Evolutionary conservation across 2,329 filamentous ascomycete species (phyloP), one percentile per base, ranked within the genome.

Genomic region (Monilinia fructicola): DNA sequence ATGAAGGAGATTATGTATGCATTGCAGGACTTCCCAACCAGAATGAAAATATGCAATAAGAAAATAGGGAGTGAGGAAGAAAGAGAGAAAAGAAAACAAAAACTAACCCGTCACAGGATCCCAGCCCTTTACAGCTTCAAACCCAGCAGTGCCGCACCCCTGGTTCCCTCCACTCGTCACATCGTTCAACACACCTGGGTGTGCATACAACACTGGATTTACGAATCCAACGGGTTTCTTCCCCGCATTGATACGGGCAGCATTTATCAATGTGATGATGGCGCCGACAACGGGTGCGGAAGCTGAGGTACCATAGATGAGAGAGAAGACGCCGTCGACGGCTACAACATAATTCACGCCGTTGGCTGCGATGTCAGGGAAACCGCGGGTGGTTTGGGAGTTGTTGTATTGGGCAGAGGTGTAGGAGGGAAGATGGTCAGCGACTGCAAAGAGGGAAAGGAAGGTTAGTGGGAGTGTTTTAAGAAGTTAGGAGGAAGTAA

Each of bases 221-320:
- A 81, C 65, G 68, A 80, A 81, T 5, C 80, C 79, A 1, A 81
- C 69, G 0, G 76, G 69, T 3, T 69, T 72, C 73, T 83, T 82
- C 2, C 84, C 84, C 21, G 77, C 78, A 0, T 81, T 78, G 12
- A 88, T 75, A 40, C 86, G 78, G 0, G 84, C 84, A 68, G 88
- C 87, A 69, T 90, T 90, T 62, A 90, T 78, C 2, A 90, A 78
- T 3, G 83, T 79, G 42, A 90, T 79, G 67, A 90, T 80, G 12
- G 81, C 84, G 52, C 65, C 65, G 23, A 64, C 16, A 9, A 75
- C 79, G 0, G 78, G 82, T 31, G 77, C 71, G 35, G 76, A 78
- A 23, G 79, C 78, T 35, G 80, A 83, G 0, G 85, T 87, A 18
- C 84, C 84, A 60, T 78, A 83, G 0, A 81, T 78, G 38, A 81